Conservation (phyloP, 305 asterid genomes). For the Petunia hybrid region DNA sequence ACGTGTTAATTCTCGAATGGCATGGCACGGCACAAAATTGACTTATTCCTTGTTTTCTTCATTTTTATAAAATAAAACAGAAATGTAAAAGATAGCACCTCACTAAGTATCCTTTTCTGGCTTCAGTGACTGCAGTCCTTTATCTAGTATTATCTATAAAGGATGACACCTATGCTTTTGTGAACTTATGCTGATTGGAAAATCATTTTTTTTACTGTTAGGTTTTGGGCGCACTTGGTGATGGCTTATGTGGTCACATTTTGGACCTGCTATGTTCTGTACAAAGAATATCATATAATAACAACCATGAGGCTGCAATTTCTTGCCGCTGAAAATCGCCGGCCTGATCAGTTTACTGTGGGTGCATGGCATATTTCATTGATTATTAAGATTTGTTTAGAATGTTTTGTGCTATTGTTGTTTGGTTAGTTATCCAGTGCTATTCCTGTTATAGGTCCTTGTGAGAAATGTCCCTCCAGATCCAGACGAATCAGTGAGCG, state of each 20-base stretch:
- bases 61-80: not conserved
- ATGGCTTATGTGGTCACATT: slow-evolving; percentile 83
- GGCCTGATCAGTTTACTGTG: slow-evolving; percentile 89
- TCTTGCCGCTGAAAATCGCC: slow-evolving; percentile 84
- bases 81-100: slow-evolving; percentile 22
- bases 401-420: not conserved
- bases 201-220: slow-evolving; percentile 40
- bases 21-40: slow-evolving; percentile 21
- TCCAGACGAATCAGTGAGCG: slow-evolving; percentile 87
- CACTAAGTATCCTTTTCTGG: slow-evolving; percentile 12
- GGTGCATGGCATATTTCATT: slow-evolving; percentile 44
- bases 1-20: not conserved
- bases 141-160: not conserved
- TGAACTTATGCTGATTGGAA: slow-evolving; percentile 26
- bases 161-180: slow-evolving; percentile 32
- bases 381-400: not conserved
- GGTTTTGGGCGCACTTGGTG: slow-evolving; percentile 79
- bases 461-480: slow-evolving; percentile 96
- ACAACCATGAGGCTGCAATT: slow-evolving; percentile 77
- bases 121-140: slow-evolving; percentile 10
- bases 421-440: slow-evolving; percentile 25
- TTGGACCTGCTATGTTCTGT: slow-evolving; percentile 86
- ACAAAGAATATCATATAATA: slow-evolving; percentile 74
- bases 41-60: slow-evolving; percentile 17
- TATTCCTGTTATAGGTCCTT: slow-evolving; percentile 70